phyloP scores from a whole-genome alignment of 345 rosid genomes.

The Moricandia moricandioides region DNA sequence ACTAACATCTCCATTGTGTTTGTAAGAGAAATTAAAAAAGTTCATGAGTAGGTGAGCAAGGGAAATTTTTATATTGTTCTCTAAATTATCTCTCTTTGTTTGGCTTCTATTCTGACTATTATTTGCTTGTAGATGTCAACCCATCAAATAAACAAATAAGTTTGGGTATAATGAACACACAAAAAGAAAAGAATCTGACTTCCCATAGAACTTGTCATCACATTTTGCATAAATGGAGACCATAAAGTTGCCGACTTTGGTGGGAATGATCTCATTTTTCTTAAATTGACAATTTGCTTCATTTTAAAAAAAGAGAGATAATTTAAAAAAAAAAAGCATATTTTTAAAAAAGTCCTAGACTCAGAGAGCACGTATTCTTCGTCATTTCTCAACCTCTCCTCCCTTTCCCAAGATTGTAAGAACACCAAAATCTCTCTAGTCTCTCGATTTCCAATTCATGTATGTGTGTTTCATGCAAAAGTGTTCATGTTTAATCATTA shows the following conservation, averaged over 20 bases:
- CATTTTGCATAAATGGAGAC: neutral
- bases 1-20: neutral
- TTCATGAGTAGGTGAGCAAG: too few relatives aligned
- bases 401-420: slow-evolving; percentile 23
- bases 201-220: neutral
- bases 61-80: too few relatives aligned
- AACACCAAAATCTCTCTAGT: slow-evolving; percentile 2
- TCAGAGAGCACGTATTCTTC: slow-evolving; percentile 22
- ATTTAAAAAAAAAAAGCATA: neutral
- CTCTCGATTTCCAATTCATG: neutral
- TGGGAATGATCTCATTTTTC: neutral
- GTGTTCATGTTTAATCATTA: too few relatives aligned
- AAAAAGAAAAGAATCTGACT: neutral
- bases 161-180: neutral
- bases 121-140: neutral
- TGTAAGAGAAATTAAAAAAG: too few relatives aligned
- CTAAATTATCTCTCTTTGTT: neutral
- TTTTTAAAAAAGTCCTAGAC: neutral
- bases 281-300: neutral
- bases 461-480: neutral
- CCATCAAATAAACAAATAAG: neutral
- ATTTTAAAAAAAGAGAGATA: neutral
- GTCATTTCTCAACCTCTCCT: slow-evolving; percentile 3
- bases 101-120: neutral
- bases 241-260: neutral